phyloP scores from a whole-genome alignment of 129 eudicot species.

The Chrysanthemum makinoi region DNA sequence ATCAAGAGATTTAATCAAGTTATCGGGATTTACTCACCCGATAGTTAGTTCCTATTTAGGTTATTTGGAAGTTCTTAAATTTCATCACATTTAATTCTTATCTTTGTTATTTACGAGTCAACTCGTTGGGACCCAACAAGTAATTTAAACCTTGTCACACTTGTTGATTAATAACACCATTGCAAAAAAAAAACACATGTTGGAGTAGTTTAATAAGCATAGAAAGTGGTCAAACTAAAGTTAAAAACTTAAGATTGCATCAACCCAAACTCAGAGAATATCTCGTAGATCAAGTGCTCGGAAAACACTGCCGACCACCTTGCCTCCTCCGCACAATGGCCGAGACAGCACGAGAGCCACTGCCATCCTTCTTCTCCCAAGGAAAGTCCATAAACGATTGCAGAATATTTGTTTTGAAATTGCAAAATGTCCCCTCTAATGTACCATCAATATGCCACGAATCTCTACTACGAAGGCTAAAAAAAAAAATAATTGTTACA shows the following conservation, averaged over 20 bases:
- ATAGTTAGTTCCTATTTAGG: too few species aligned
- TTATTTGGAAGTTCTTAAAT: too few species aligned
- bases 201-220: neutral
- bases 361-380: conserved; percentile 25
- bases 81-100: too few species aligned
- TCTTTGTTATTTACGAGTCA: too few species aligned
- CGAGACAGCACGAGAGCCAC: conserved; percentile 45
- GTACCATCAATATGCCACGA: conserved; percentile 1
- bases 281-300: conserved; percentile 45
- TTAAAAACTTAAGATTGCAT: conserved; percentile 34
- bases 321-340: conserved; percentile 37
- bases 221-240: conserved; percentile 28
- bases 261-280: conserved; percentile 37
- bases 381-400: conserved; percentile 5
- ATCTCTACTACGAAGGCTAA: neutral
- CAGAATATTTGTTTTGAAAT: conserved; percentile 28
- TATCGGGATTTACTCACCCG: too few species aligned
- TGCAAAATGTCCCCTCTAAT: conserved; percentile 16
- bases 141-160: too few species aligned
- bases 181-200: neutral
- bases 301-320: conserved; percentile 30
- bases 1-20: too few species aligned
- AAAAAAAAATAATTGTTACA: neutral
- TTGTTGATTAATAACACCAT: neutral
- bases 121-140: too few species aligned